Conservation (phyloP, 169 alveolate species). For the Plasmodium gallinaceum region DNA sequence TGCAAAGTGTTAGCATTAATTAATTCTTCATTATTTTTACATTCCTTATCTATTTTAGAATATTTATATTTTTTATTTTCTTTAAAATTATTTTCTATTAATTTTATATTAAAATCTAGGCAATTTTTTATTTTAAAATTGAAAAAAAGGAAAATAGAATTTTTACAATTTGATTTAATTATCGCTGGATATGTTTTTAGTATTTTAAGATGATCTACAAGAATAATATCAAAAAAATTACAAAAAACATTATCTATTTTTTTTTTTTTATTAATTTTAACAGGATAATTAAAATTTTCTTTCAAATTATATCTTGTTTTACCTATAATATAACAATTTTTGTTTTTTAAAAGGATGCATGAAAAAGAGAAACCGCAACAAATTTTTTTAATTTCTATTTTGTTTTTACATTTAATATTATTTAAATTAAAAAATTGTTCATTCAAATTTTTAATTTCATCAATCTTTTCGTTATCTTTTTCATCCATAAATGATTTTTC, state of each 20-base stretch:
- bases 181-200: conserved; percentile 25
- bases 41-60: background rate
- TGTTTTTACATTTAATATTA: conserved; percentile 8
- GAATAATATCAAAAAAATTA: conserved; percentile 45
- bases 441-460: background rate
- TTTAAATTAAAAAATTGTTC: background rate
- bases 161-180: conserved; percentile 22
- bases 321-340: conserved; percentile 52
- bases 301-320: background rate
- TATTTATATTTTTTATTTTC: background rate
- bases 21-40: background rate
- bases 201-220: conserved; percentile 52
- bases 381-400: conserved; percentile 27
- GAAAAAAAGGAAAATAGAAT: conserved; percentile 8
- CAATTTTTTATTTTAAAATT: conserved; percentile 36
- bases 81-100: background rate
- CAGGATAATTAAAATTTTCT: background rate
- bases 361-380: conserved; percentile 75
- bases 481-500: background rate
- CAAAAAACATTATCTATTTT: conserved; percentile 46
- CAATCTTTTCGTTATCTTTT: background rate
- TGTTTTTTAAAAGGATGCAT: conserved; percentile 27
- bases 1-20: background rate
- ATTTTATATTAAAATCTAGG: background rate
- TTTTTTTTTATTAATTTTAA: conserved; percentile 51